Evolutionary conservation across 257 asterid genomes (phyloP).

Genomic region (Solanum verrucosum): DNA sequence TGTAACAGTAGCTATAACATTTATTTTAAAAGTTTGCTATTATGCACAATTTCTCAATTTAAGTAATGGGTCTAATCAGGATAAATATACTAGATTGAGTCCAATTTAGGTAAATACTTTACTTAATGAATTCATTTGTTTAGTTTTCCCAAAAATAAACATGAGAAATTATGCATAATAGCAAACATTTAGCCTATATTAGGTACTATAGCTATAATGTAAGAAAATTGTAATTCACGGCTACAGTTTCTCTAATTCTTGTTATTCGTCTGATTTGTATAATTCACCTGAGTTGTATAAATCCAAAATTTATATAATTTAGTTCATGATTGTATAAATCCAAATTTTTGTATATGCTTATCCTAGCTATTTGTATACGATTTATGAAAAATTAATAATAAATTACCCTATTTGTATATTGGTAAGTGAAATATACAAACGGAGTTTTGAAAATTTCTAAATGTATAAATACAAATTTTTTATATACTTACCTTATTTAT

Average conservation of each 20-base stretch:
- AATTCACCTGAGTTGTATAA: not conserved
- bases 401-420: too few relatives aligned
- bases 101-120: not conserved
- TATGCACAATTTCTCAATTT: not conserved
- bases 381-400: too few relatives aligned
- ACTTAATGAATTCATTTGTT: too few relatives aligned
- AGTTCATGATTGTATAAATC: too few relatives aligned
- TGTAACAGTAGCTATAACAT: not conserved
- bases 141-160: not conserved
- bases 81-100: not conserved
- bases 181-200: not conserved
- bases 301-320: too few relatives aligned
- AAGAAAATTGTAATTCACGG: not conserved
- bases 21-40: not conserved
- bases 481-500: not conserved
- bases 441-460: not conserved
- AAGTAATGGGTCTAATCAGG: not conserved
- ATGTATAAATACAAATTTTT: too few relatives aligned
- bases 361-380: not conserved
- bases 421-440: not conserved
- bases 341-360: not conserved
- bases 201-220: not conserved
- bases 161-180: not conserved
- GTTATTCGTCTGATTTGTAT: not conserved
- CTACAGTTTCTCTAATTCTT: not conserved